A percentile compares a stretch with the other conserved stretches of the same genome.
These are phyloP conservation scores for Murraya paniculata DNA, from an alignment of 345 rosid genomes.

Conservation along the genomic window DNA sequence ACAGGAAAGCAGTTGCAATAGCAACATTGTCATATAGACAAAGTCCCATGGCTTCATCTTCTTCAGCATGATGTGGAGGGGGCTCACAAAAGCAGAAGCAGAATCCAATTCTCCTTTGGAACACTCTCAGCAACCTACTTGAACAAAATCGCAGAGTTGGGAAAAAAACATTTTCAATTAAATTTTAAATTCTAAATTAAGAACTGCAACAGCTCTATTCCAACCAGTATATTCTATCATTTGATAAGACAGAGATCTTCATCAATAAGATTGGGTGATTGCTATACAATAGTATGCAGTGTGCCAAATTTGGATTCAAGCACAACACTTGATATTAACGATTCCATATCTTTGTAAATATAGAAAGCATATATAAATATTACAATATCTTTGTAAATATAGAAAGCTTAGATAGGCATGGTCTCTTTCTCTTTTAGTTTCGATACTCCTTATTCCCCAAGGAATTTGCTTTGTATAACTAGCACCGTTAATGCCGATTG, in stretches of 20 bases:
- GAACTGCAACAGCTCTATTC: neutral
- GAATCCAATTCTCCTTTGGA: constrained; percentile 73
- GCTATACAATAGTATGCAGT: neutral
- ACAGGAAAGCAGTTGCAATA: constrained; percentile 63
- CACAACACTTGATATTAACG: neutral
- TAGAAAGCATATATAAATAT: no score
- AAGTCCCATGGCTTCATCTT: constrained; percentile 81
- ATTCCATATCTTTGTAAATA: no score
- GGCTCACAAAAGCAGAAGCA: constrained; percentile 93
- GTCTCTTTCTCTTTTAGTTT: no score
- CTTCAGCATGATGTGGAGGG: constrained; percentile 98
- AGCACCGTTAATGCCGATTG: no score
- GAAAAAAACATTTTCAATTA: no score
- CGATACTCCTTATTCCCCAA: no score
- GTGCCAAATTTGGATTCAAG: neutral
- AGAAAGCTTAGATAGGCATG: no score
- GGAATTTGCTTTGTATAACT: no score
- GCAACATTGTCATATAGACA: constrained; percentile 93
- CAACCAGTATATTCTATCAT: neutral
- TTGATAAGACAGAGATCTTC: neutral
- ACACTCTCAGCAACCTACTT: constrained; percentile 67
- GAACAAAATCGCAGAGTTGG: neutral
- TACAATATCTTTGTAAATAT: no score
- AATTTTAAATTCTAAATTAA: neutral
- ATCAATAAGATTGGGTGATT: neutral